Conservation (phyloP, 345 rosid species). For the Camelina hispida region DNA sequence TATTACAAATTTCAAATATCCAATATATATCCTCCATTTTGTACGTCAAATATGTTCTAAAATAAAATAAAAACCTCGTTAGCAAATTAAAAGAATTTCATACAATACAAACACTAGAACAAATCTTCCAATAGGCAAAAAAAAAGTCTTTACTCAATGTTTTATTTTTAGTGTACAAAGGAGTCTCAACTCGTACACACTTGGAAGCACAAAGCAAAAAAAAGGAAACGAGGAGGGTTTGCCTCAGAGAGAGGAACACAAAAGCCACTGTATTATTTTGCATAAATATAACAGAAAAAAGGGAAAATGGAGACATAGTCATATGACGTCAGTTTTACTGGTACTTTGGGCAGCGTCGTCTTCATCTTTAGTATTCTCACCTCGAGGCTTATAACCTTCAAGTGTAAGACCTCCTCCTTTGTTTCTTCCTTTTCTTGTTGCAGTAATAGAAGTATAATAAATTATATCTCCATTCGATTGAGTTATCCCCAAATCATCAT, state of each 20-base stretch:
- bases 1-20: no score
- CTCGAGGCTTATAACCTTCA: background rate
- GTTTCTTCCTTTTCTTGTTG: background rate
- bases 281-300: background rate
- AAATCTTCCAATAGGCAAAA: background rate
- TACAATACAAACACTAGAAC: background rate
- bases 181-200: background rate
- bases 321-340: no score
- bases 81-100: background rate
- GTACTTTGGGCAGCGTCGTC: background rate
- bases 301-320: background rate
- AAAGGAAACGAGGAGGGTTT: background rate
- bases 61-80: background rate
- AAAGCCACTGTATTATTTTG: conserved; percentile 1
- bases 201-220: background rate
- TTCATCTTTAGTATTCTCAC: background rate
- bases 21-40: no score
- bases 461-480: background rate
- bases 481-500: background rate
- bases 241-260: background rate
- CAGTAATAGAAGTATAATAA: background rate
- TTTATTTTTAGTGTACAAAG: background rate
- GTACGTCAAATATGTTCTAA: background rate
- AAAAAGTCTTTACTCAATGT: background rate
- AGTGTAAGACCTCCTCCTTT: background rate